Evolutionary conservation across 2,329 filamentous ascomycete genomes (phyloP), one percentile per base, ranked within the genome.

Genomic region (Tolypocladium guangdongense): DNA sequence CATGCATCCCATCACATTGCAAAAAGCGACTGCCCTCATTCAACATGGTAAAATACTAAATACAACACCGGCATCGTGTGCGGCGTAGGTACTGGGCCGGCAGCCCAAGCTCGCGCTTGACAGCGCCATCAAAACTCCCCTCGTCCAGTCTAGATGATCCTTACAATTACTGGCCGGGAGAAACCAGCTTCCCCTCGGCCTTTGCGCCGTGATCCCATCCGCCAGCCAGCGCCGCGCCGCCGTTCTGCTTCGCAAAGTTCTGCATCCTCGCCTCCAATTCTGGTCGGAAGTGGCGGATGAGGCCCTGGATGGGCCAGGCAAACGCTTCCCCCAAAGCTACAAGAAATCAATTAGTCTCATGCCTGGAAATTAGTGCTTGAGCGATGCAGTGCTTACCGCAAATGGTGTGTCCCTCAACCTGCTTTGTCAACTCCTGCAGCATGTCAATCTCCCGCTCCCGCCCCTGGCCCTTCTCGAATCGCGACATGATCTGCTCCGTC

Each of bases 331-430:
- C 93, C 59, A 99, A 78, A 73, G 92, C 85, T 88, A 57, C 30
- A 51, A 35, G 49, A 22, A 11, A 22, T 30, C 24, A 22, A 32
- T 54, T 45, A 54, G 52, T 38, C 10, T 35, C 36, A 4, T 5
- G 30, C n/a, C 7, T 11, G 12, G 32, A 18, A 33, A 20, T 47
- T 27, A 30, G 24, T 18, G 30, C 14, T 33, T 18, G n/a, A 20
- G 16, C 3, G 18, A 20, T 4, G 43, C 16, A 32, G 8, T 20
- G 27, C 83, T 68, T 81, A 87, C 84, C 93, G 74, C 93, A 99
- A 66, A 99, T 99, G 49, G 93, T 97, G 78, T 99, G 93, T 12
- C 93, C 93, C 77, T 99, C 93, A 57, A 99, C 93, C 76, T 99
- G 93, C 81, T 99, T 99, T 58, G 93, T 99, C 63, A 99, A 77